Percentiles rank a stretch among this genome's conserved stretches.
These are phyloP conservation scores for Aureobasidium pullulans DNA, from an alignment of 2,329 filamentous ascomycete genomes.

Conservation along the genomic window DNA sequence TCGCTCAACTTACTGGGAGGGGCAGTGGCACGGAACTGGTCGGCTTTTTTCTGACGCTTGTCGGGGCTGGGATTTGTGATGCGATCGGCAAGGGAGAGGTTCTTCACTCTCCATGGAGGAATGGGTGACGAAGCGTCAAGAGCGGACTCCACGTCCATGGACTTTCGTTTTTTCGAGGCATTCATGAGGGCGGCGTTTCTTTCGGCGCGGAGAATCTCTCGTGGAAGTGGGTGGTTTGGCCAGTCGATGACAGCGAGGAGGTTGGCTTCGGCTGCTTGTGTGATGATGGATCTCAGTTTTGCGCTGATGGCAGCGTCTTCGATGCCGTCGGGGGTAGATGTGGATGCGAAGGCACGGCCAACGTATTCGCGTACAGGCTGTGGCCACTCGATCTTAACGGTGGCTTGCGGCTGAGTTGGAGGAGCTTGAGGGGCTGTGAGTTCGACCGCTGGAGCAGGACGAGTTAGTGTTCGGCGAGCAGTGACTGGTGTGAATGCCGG, in stretches of 20 bases:
- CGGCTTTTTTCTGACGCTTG: conserved; percentile 35
- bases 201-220: conserved; percentile 71
- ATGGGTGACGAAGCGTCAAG: conserved; percentile 43
- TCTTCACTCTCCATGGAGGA: conserved; percentile 64
- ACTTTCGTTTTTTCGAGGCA: conserved; percentile 70
- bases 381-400: conserved; percentile 66
- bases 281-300: conserved; percentile 81
- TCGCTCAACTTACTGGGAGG: conserved; percentile 79
- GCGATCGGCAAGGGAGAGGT: conserved; percentile 68
- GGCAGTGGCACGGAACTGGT: conserved; percentile 32
- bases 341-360: conserved; percentile 75
- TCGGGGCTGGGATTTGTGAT: conserved; percentile 46
- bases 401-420: conserved; percentile 17
- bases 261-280: conserved; percentile 66
- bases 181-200: conserved; percentile 38
- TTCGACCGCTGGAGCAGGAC: conserved; percentile 16
- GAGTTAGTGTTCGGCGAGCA: conserved; percentile 34
- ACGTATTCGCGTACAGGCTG: conserved; percentile 81
- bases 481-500: conserved; percentile 41
- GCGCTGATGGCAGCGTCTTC: conserved; percentile 63
- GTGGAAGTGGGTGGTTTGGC: conserved; percentile 74
- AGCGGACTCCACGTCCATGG: conserved; percentile 52
- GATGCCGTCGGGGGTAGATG: conserved; percentile 35
- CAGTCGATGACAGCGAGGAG: conserved; percentile 71
- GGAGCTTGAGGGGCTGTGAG: conserved; percentile 4